Conservation (phyloP, 805 yeast genomes). For the Yarrowia sp. region DNA sequence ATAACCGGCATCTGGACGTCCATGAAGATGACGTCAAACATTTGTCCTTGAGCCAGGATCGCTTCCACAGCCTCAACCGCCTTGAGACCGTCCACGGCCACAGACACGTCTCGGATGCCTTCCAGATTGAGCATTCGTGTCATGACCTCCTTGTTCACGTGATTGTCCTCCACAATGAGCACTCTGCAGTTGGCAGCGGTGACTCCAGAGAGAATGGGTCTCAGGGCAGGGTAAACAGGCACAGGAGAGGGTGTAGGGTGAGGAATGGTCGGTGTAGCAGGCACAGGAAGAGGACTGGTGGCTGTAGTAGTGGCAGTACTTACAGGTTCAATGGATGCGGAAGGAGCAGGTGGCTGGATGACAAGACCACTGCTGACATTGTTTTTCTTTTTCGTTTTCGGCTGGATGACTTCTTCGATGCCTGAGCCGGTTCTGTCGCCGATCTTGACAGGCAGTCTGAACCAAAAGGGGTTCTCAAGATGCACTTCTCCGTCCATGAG, state of each 20-base stretch:
- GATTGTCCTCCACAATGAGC: conserved; percentile 91
- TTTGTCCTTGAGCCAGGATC: conserved; percentile 47
- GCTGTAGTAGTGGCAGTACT: background rate
- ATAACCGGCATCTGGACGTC: conserved; percentile 97
- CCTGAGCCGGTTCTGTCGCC: background rate
- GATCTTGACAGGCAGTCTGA: conserved; percentile 13
- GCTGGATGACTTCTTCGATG: conserved; percentile 7
- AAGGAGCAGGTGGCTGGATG: background rate
- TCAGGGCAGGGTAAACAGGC: background rate
- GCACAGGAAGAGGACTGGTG: background rate
- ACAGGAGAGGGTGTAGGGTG: conserved; percentile 4
- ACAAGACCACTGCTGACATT: conserved; percentile 10
- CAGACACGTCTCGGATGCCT: conserved; percentile 70
- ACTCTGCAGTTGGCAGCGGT: conserved; percentile 51
- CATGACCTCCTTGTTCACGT: conserved; percentile 93
- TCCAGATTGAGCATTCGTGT: conserved; percentile 85
- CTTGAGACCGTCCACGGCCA: conserved; percentile 91
- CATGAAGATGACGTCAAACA: conserved; percentile 85
- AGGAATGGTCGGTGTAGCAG: background rate
- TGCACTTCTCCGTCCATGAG: conserved; percentile 90
- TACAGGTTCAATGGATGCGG: no score
- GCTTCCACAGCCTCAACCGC: conserved; percentile 69
- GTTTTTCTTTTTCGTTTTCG: conserved; percentile 12
- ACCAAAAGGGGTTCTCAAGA: conserved; percentile 52
- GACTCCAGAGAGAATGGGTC: background rate